Conservation (phyloP, 106 monocot species). For the Posidonia australis region DNA sequence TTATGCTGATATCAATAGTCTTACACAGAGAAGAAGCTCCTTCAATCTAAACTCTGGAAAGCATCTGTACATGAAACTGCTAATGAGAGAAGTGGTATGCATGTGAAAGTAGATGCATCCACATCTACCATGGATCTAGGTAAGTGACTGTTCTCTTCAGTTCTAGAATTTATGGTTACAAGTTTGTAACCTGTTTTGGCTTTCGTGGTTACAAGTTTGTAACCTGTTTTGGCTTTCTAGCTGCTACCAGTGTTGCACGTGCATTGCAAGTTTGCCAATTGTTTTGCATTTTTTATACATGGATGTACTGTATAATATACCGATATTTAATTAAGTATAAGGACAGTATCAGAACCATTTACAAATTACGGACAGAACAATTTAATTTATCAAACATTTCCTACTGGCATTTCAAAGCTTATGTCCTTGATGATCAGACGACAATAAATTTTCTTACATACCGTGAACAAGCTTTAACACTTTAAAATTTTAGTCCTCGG, state of each 20-base stretch:
- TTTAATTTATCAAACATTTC: too few species aligned
- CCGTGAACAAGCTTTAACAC: too few species aligned
- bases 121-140: slow-evolving; percentile 4
- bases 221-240: neutral
- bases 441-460: too few species aligned
- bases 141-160: neutral
- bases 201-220: neutral
- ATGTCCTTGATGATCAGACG: too few species aligned
- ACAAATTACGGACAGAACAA: too few species aligned
- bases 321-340: too few species aligned
- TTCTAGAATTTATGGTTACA: neutral
- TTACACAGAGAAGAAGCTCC: slow-evolving; percentile 4
- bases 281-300: neutral
- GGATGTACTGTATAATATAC: too few species aligned
- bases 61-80: slow-evolving; percentile 1
- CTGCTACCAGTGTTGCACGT: neutral
- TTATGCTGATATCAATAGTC: neutral
- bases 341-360: too few species aligned
- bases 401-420: too few species aligned
- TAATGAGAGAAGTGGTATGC: neutral
- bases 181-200: neutral
- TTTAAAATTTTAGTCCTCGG: too few species aligned
- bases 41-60: slow-evolving; percentile 12
- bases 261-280: neutral
- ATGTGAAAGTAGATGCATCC: slow-evolving; percentile 2